Base-by-base conservation (phyloP, 345 rosid species). In the Syzygium aqueum region DNA sequence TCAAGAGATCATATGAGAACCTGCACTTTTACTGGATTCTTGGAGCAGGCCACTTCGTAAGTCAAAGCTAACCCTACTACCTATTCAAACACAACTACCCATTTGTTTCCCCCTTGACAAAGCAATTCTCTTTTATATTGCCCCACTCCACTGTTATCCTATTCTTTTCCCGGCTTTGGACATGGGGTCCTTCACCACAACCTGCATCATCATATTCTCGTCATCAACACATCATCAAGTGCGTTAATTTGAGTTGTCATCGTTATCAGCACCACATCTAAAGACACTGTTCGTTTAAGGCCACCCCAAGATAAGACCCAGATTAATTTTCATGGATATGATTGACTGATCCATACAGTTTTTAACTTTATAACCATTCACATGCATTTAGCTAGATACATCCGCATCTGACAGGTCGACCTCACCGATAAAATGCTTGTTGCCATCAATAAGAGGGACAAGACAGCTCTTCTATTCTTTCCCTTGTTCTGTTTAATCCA, bases 11-110 rank as follows among this genome's bases (percentile, higher is more conserved):
- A 3, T 95, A 92, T 91, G 92, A 94, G 87, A 97, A 96, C 88
- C 89, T 97, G 22, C 95, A 92, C 54, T 96, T 97, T 27, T 96
- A 92, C 87, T 97, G 99, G 99, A 95, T 97, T 91, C 97, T 97
- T 87, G 94, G 94, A 84, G 98, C 99, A n/a, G 99, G 99, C 65
- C 99, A 97, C 90, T 97, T 95, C 90, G 99, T 97, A 93, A 96
- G 98, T 88, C 77, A 54, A 84, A 57, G 89, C 98, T 96, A 56
- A 13, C 54, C 37, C 25, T 11, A 33, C 80, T 33, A 33, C 13
- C 80, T 19, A n/a, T 33, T 51, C 53, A 51, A 30, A 53, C 6
- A 33, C 85, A 25, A 83, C 51, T n/a, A 4, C 85, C n/a, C 19
- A 61, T 61, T 37, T 21, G 7, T 78, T 78, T 78, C 51, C n/a